Base-by-base conservation (phyloP, 1,284 basidiomycete genomes). In the Leccinum laetum region DNA sequence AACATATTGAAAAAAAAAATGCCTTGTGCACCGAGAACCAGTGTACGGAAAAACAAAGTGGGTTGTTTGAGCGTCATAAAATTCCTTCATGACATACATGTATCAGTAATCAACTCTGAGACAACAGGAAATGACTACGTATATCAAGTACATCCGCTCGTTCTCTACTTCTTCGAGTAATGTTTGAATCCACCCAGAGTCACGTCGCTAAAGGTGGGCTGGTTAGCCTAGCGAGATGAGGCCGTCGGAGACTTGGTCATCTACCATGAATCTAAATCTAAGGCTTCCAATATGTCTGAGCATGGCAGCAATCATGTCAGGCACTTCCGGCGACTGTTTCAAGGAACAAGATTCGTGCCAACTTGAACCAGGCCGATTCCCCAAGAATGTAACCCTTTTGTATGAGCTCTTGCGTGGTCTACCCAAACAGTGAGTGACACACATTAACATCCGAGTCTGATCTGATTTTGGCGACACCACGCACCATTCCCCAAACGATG, bases 131-230 rank as follows among this genome's bases (percentile, higher is more conserved):
- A 66, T 61, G 61, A 64, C 60, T 26, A 58, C 61, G 58, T 57
- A 90, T 93, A 96, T 93, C 49, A 96, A 82, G 78, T 96, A 94
- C 94, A 96, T 95, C 61, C 95, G 83, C 79, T 98, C 96, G 74
- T 98, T 98, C 75, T 98, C 96, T 7, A 95, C 95, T 79, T 98
- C 96, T 76, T 96, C 92, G 35, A 97, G 81, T 49, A 95, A 84
- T 4, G 94, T 95, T 70, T 87, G 86, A 68, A 87, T 87, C 93
- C 95, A 98, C 62, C 95, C 95, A 63, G 89, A 90, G 77, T 98
- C 95, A 60, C 95, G 87, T 69, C 88, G 86, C 90, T 94, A 68
- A 62, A 24, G 67, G 64, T 41, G 44, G 39, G 58, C 64, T 24
- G 44, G 67, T 67, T 60, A 67, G 64, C 62, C 35, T 58, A 39